Percentiles rank a stretch among this genome's conserved stretches.
phyloP scores from a whole-genome alignment of 768 basidiomycete species.

The Tricholoma bakamatsutake region DNA sequence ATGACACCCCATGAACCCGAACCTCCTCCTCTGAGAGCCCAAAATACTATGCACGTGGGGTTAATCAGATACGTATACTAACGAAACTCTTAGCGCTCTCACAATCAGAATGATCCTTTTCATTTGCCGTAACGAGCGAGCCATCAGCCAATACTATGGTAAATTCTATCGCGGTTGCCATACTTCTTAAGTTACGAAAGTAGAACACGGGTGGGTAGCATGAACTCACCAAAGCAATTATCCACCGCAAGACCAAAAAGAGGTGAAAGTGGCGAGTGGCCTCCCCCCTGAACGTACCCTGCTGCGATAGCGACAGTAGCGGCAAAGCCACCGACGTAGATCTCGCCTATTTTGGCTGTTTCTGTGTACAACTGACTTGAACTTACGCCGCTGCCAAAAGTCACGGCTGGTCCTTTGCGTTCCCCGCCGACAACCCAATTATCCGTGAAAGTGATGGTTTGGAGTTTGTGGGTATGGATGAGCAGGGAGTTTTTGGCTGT shows the following conservation, averaged over 20 bases:
- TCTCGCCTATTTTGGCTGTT: constrained; percentile 16
- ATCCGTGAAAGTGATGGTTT: constrained; percentile 19
- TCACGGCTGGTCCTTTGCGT: constrained; percentile 21
- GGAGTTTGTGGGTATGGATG: constrained; percentile 25
- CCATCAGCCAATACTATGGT: neutral
- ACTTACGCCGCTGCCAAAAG: constrained; percentile 23
- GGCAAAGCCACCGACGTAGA: constrained; percentile 22
- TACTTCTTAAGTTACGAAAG: neutral
- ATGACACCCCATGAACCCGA: constrained; percentile 34
- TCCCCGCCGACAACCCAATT: constrained; percentile 7
- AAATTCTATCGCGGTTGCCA: neutral
- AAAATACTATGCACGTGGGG: constrained; percentile 16
- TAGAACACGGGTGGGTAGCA: neutral
- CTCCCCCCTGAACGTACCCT: constrained; percentile 29
- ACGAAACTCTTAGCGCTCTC: neutral
- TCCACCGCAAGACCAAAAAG: constrained; percentile 21
- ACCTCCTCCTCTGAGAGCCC: constrained; percentile 23
- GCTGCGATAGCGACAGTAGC: constrained; percentile 25
- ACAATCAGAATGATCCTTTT: neutral
- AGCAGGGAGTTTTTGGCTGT: constrained; percentile 26
- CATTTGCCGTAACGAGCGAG: neutral
- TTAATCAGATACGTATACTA: neutral
- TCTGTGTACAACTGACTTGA: constrained; percentile 16
- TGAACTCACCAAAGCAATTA: constrained; percentile 13
- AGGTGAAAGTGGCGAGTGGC: constrained; percentile 24